phyloP scores from a whole-genome alignment of 2,329 filamentous ascomycete genomes.

The Sporothrix globosa region DNA sequence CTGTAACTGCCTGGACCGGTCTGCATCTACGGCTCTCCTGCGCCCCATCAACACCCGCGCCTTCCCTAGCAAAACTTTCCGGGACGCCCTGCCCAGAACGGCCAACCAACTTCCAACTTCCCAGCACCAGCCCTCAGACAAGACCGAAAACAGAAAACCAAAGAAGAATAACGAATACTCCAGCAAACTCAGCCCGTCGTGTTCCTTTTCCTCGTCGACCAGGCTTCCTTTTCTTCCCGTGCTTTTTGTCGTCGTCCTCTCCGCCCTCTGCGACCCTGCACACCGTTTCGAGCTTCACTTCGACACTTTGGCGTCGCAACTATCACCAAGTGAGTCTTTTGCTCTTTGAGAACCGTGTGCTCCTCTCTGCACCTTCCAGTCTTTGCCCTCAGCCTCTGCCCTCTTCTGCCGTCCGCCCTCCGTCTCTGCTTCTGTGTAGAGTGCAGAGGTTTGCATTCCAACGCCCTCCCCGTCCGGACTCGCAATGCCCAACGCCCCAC shows the following conservation, averaged over 20 bases:
- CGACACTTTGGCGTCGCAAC: background rate
- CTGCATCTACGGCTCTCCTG: background rate
- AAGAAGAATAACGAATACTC: slow-evolving; percentile 22
- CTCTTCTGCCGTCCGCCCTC: background rate
- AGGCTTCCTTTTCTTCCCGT: slow-evolving; percentile 1
- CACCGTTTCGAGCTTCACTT: slow-evolving; percentile 5
- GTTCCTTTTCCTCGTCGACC: background rate
- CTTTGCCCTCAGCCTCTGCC: background rate
- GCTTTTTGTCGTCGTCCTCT: background rate
- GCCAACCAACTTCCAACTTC: slow-evolving; percentile 25
- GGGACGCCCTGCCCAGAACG: background rate
- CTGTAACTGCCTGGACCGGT: background rate
- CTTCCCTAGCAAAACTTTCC: background rate
- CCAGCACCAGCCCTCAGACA: slow-evolving; percentile 18
- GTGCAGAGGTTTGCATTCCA: background rate
- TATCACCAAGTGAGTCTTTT: slow-evolving; percentile 20
- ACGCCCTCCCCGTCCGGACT: slow-evolving; percentile 6
- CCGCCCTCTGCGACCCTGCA: slow-evolving; percentile 10
- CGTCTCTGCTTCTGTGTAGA: background rate
- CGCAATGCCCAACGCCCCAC: background rate
- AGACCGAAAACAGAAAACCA: background rate
- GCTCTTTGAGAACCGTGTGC: no score
- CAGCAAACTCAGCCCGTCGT: background rate
- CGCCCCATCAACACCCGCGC: background rate
- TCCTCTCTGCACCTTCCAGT: background rate